Evolutionary conservation across 352 stramenopile species (phyloP).

Genomic region (Phytophthora meadii): DNA sequence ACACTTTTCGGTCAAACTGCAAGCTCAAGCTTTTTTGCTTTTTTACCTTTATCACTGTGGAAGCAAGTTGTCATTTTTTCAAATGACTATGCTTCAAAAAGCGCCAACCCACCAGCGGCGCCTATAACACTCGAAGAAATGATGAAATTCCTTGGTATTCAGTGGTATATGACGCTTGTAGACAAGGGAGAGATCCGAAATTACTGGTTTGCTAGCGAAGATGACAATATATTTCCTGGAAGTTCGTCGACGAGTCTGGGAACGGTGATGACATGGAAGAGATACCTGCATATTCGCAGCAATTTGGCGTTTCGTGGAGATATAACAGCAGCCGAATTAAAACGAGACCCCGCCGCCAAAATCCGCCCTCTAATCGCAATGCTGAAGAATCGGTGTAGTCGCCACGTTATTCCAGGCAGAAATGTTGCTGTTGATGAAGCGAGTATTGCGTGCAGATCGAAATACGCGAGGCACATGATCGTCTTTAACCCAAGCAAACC

Average conservation of each 20-base stretch:
- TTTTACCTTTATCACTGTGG: slow-evolving; percentile 6
- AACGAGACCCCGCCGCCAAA: slow-evolving; percentile 5
- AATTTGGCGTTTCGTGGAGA: slow-evolving; percentile 8
- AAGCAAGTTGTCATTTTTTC: slow-evolving; percentile 7
- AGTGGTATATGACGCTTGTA: slow-evolving; percentile 5
- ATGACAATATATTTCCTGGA: slow-evolving; percentile 4
- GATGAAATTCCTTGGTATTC: slow-evolving; percentile 8
- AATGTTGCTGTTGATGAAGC: slow-evolving; percentile 40
- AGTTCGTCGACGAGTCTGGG: neutral
- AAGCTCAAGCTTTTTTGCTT: slow-evolving; percentile 15
- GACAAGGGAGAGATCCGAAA: slow-evolving; percentile 15
- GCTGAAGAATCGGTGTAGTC: slow-evolving; percentile 15
- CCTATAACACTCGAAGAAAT: too few species aligned
- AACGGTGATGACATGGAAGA: neutral
- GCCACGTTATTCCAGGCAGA: slow-evolving; percentile 25
- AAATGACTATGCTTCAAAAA: neutral
- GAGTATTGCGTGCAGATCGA: slow-evolving; percentile 32
- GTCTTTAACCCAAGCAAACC: slow-evolving; percentile 36
- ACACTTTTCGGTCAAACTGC: neutral
- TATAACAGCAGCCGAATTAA: neutral
- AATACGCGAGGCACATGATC: slow-evolving; percentile 34
- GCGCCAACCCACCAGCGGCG: too few species aligned
- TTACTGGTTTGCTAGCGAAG: slow-evolving; percentile 8
- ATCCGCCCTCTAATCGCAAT: slow-evolving; percentile 24
- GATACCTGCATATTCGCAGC: slow-evolving; percentile 10